Percentiles rank a stretch among this genome's conserved stretches.
These are phyloP conservation scores for Vicia sativa DNA, from an alignment of 306 rosid species.

Conservation along the genomic window DNA sequence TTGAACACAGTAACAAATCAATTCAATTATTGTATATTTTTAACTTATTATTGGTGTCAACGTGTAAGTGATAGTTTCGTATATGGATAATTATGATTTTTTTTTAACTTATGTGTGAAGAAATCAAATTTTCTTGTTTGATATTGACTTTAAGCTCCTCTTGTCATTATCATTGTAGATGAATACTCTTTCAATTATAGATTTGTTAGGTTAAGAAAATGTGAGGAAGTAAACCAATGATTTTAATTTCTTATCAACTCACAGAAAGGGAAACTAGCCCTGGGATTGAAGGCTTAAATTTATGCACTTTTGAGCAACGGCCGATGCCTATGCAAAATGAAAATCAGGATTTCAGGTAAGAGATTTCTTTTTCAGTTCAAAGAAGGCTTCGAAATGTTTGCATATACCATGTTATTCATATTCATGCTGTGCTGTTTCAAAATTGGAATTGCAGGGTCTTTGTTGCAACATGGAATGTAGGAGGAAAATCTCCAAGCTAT, in stretches of 20 bases:
- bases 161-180: slow-evolving; percentile 31
- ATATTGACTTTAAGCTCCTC: slow-evolving; percentile 37
- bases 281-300: slow-evolving; percentile 74
- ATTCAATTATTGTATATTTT: too few species aligned
- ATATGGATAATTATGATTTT: too few species aligned
- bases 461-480: slow-evolving; percentile 94
- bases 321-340: slow-evolving; percentile 54
- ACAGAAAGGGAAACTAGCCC: slow-evolving; percentile 67
- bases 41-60: too few species aligned
- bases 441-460: slow-evolving; percentile 57
- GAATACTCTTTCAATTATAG: slow-evolving; percentile 24
- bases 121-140: slow-evolving; percentile 33
- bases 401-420: slow-evolving; percentile 4
- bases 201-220: slow-evolving; percentile 7
- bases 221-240: slow-evolving; percentile 21
- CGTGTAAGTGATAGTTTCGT: too few species aligned
- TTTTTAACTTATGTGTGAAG: too few species aligned
- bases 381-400: slow-evolving; percentile 6
- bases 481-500: slow-evolving; percentile 78
- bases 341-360: slow-evolving; percentile 64
- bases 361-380: slow-evolving; percentile 23
- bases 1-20: too few species aligned
- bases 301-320: slow-evolving; percentile 63
- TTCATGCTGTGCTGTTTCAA: not conserved
- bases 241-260: slow-evolving; percentile 34